These are phyloP conservation scores for Phoma sp. DNA, from an alignment of 2,329 filamentous ascomycete species.

Conservation along the genomic window DNA sequence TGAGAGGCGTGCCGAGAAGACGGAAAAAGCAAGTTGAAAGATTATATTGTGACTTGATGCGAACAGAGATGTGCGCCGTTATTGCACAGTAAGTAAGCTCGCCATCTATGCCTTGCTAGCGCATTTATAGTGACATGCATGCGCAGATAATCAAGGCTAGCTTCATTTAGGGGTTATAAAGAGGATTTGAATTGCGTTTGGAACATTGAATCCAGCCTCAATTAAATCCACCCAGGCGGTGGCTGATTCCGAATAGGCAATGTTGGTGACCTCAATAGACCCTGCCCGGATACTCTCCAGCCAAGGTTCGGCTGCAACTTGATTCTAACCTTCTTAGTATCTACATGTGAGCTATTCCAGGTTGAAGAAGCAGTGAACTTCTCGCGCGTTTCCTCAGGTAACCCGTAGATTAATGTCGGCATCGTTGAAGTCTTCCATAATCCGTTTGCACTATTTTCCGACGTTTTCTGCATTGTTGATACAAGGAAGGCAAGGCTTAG, in stretches of 20 bases:
- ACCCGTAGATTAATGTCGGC: constrained; percentile 36
- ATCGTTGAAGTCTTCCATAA: constrained; percentile 45
- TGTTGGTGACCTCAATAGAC: constrained; percentile 6
- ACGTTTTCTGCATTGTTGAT: constrained; percentile 32
- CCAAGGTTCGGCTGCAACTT: constrained; percentile 20
- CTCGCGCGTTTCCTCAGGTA: constrained; percentile 28
- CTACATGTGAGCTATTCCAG: background rate
- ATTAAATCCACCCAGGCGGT: constrained; percentile 21
- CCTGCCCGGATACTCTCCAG: constrained; percentile 30
- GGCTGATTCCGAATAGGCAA: constrained; percentile 5
- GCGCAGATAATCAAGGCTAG: too few species aligned
- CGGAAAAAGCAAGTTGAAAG: too few species aligned
- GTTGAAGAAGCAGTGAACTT: constrained; percentile 6
- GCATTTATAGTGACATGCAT: too few species aligned
- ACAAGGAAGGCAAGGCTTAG: constrained; percentile 35
- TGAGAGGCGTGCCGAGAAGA: too few species aligned
- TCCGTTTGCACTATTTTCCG: constrained; percentile 15
- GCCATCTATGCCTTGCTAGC: too few species aligned
- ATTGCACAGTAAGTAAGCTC: too few species aligned
- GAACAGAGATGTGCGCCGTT: too few species aligned
- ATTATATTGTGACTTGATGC: too few species aligned
- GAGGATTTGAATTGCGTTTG: too few species aligned
- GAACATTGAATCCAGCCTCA: too few species aligned
- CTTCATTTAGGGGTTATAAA: too few species aligned
- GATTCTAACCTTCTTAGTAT: constrained; percentile 21